Conservation (phyloP, 1,284 basidiomycete genomes). For the Wallemia ichthyophaga region DNA sequence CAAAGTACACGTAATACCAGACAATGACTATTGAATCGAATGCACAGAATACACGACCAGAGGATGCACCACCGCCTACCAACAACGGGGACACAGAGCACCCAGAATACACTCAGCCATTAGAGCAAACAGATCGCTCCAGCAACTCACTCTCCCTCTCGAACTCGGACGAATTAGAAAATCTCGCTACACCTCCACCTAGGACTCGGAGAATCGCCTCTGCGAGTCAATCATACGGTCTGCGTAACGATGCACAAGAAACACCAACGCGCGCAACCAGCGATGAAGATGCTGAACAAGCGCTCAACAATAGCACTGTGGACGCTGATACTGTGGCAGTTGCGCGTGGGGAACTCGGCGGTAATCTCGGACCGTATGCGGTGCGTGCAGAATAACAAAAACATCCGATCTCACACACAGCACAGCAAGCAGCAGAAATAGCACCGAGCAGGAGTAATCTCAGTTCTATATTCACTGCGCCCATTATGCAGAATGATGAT, state of each 20-base stretch:
- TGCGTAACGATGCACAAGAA: not conserved
- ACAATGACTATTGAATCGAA: no score
- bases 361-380: conserved; percentile 45
- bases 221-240: not conserved
- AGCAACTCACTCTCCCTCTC: no score
- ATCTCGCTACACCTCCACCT: not conserved
- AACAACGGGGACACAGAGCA: no score
- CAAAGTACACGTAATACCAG: no score
- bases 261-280: not conserved
- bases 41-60: no score
- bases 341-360: conserved; percentile 29
- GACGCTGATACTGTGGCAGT: not conserved
- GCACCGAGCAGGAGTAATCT: not conserved
- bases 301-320: not conserved
- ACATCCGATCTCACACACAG: conserved; percentile 25
- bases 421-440: conserved; percentile 11
- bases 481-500: conserved; percentile 3
- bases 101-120: no score
- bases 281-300: not conserved
- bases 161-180: not conserved
- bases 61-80: no score
- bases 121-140: no score
- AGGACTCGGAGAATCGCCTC: not conserved
- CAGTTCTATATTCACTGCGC: conserved; percentile 1
- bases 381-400: conserved; percentile 25